Conservation (phyloP, 495 filamentous ascomycete genomes). For the Mytilinidion resinicola region DNA sequence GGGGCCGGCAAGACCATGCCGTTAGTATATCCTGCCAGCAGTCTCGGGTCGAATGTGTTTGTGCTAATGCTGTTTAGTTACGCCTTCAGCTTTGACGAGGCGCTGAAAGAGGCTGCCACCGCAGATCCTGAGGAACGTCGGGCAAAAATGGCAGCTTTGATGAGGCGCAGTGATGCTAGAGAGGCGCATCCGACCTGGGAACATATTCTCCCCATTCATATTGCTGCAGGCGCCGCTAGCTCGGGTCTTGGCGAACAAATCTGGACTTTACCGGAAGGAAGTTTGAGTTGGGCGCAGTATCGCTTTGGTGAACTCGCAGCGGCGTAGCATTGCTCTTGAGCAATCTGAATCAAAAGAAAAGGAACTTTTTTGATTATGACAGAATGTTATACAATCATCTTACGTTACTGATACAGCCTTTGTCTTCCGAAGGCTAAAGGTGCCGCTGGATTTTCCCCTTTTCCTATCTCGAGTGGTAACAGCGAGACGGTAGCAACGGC, state of each 20-base stretch:
- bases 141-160: slow-evolving; percentile 51
- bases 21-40: not conserved
- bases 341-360: too few relatives aligned
- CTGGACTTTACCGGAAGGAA: slow-evolving; percentile 29
- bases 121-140: slow-evolving; percentile 50
- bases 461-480: too few relatives aligned
- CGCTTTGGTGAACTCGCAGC: slow-evolving; percentile 21
- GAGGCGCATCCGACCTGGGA: slow-evolving; percentile 76
- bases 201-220: slow-evolving; percentile 71
- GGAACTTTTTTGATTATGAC: too few relatives aligned
- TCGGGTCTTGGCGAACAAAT: slow-evolving; percentile 20
- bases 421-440: too few relatives aligned
- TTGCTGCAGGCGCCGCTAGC: slow-evolving; percentile 44
- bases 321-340: too few relatives aligned
- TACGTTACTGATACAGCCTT: too few relatives aligned
- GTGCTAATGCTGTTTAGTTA: slow-evolving; percentile 6
- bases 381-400: too few relatives aligned
- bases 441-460: too few relatives aligned
- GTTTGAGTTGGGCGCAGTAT: slow-evolving; percentile 30
- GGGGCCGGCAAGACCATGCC: slow-evolving; percentile 10
- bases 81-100: slow-evolving; percentile 66
- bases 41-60: too few relatives aligned
- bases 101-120: slow-evolving; percentile 63
- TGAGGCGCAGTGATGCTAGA: slow-evolving; percentile 60
- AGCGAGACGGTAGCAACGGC: too few relatives aligned